Conservation (phyloP, 306 rosid genomes). For the Pyrus pyrifolia region DNA sequence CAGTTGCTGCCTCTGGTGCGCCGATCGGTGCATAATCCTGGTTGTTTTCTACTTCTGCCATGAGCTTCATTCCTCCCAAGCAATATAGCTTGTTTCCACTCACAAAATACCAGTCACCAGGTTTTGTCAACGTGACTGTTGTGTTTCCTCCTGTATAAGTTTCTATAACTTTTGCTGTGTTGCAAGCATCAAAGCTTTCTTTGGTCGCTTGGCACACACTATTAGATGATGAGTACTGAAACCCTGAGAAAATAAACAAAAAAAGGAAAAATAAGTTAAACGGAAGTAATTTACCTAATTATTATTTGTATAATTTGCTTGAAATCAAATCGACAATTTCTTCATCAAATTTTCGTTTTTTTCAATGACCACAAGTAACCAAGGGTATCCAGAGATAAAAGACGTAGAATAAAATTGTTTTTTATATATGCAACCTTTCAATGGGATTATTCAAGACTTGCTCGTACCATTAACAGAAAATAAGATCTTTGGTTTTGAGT, state of each 20-base stretch:
- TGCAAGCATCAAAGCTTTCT: constrained; percentile 51
- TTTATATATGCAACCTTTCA: background rate
- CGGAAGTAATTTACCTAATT: background rate
- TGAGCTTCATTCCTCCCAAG: constrained; percentile 86
- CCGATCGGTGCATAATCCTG: constrained; percentile 31
- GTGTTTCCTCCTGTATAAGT: constrained; percentile 58
- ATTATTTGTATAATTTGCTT: background rate
- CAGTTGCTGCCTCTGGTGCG: constrained; percentile 37
- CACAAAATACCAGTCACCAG: constrained; percentile 62
- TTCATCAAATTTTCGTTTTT: too few species aligned
- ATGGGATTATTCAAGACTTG: background rate
- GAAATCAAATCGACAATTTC: too few species aligned
- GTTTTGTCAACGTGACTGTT: constrained; percentile 50
- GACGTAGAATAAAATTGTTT: background rate
- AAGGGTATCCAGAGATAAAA: background rate
- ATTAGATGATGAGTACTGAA: constrained; percentile 63
- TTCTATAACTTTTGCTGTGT: constrained; percentile 44
- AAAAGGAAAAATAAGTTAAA: background rate
- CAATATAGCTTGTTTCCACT: constrained; percentile 63
- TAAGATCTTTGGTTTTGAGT: background rate
- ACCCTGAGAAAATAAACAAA: constrained; percentile 26
- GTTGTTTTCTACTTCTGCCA: constrained; percentile 33
- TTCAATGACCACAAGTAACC: too few species aligned
- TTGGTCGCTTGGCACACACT: constrained; percentile 54
- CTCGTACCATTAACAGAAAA: background rate